phyloP scores from a whole-genome alignment of 1,139 yeast genomes.

The Kodamaea arcana region DNA sequence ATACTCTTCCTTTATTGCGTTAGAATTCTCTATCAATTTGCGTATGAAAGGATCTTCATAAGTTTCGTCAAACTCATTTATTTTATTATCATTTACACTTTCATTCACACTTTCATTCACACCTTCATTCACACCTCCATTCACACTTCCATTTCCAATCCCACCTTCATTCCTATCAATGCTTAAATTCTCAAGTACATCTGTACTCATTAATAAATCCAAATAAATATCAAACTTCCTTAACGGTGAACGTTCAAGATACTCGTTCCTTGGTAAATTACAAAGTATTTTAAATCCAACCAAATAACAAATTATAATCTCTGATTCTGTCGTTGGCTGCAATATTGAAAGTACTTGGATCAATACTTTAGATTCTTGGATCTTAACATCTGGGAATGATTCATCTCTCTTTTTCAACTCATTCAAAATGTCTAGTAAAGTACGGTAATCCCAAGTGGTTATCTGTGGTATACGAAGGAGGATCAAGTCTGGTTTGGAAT shows the following conservation, averaged over 20 bases:
- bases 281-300: constrained; percentile 17
- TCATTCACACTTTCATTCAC: too few species aligned
- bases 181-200: constrained; percentile 9
- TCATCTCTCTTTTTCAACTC: constrained; percentile 18
- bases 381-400: background rate
- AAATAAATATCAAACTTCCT: constrained; percentile 20
- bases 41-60: constrained; percentile 17
- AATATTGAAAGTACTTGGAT: constrained; percentile 19
- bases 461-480: constrained; percentile 13
- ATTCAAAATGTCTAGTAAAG: constrained; percentile 25
- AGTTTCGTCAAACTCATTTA: constrained; percentile 9
- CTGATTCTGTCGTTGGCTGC: constrained; percentile 27
- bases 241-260: constrained; percentile 10
- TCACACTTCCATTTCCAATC: too few species aligned
- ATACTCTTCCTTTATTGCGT: constrained; percentile 19
- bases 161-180: too few species aligned
- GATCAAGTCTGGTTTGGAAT: constrained; percentile 3
- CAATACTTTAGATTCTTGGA: constrained; percentile 16
- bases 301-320: constrained; percentile 27
- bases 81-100: too few species aligned
- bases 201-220: constrained; percentile 23
- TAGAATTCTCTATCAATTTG: constrained; percentile 13
- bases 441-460: constrained; percentile 25
- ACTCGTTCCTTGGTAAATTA: constrained; percentile 3
- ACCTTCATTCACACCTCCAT: too few species aligned